These are phyloP conservation scores for Sporobolomyces roseus DNA, from an alignment of 768 basidiomycete species.

Conservation along the genomic window DNA sequence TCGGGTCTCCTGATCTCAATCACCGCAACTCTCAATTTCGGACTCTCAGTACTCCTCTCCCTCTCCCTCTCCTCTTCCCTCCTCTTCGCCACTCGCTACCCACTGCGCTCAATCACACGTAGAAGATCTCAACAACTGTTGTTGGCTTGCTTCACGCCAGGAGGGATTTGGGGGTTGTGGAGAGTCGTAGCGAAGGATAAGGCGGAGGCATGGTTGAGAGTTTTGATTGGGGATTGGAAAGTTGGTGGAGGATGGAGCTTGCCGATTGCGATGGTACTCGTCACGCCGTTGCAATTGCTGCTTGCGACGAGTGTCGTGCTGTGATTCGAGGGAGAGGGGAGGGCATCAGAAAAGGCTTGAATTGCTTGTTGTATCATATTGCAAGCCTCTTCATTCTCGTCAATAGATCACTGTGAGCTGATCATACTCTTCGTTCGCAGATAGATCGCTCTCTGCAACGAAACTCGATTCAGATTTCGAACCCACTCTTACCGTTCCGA, in stretches of 20 bases:
- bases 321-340: too few relatives aligned
- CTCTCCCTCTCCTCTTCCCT: conserved; percentile 65
- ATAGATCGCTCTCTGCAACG: too few relatives aligned
- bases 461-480: too few relatives aligned
- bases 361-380: too few relatives aligned
- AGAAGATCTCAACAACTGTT: conserved; percentile 55
- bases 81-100: conserved; percentile 45
- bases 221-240: conserved; percentile 60
- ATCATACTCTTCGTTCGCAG: too few relatives aligned
- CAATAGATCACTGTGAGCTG: too few relatives aligned
- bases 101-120: conserved; percentile 52
- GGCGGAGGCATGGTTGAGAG: conserved; percentile 24
- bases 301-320: conserved; percentile 54
- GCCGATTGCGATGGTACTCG: conserved; percentile 50
- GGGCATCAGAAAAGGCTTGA: too few relatives aligned
- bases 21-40: conserved; percentile 85
- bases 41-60: conserved; percentile 70
- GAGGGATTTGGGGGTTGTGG: conserved; percentile 58
- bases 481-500: too few relatives aligned
- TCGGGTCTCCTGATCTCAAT: conserved; percentile 82
- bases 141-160: conserved; percentile 51
- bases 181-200: background rate
- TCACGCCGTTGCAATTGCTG: conserved; percentile 65
- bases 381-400: too few relatives aligned
- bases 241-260: conserved; percentile 73